phyloP scores from a whole-genome alignment of 2,329 filamentous ascomycete genomes.

The Colletotrichum sp. region DNA sequence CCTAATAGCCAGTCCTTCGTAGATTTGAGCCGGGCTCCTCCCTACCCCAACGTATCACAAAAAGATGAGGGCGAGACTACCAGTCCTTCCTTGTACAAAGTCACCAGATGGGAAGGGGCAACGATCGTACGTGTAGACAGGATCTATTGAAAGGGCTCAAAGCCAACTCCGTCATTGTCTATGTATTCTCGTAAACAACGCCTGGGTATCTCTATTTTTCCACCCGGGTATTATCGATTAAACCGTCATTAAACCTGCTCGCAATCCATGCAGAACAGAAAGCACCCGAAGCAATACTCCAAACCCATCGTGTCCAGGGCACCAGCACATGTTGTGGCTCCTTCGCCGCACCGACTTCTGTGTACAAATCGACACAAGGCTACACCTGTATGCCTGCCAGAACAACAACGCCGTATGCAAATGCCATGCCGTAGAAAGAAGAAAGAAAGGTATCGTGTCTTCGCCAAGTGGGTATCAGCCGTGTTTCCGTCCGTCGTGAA shows the following conservation, averaged over 20 bases:
- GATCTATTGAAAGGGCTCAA: neutral
- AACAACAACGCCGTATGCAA: slow-evolving; percentile 2
- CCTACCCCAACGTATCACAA: neutral
- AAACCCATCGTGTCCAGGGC: neutral
- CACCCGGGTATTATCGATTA: neutral
- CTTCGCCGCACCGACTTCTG: neutral
- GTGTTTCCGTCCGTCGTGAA: slow-evolving; percentile 3
- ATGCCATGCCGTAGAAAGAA: neutral
- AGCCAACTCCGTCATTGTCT: neutral
- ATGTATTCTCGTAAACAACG: neutral
- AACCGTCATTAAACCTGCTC: neutral
- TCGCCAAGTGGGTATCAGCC: slow-evolving; percentile 13
- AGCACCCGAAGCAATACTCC: neutral
- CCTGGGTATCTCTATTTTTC: neutral
- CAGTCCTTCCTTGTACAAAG: neutral
- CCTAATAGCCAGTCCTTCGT: neutral
- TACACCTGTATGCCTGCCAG: neutral
- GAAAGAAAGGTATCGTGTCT: neutral
- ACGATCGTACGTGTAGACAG: neutral
- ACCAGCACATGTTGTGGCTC: neutral
- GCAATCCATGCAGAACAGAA: neutral
- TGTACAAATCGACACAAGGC: neutral
- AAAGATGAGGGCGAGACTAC: neutral
- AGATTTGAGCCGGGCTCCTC: neutral
- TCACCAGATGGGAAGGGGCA: neutral